Base-by-base conservation (phyloP, 352 stramenopile species). In the Pythium dissotocum region DNA sequence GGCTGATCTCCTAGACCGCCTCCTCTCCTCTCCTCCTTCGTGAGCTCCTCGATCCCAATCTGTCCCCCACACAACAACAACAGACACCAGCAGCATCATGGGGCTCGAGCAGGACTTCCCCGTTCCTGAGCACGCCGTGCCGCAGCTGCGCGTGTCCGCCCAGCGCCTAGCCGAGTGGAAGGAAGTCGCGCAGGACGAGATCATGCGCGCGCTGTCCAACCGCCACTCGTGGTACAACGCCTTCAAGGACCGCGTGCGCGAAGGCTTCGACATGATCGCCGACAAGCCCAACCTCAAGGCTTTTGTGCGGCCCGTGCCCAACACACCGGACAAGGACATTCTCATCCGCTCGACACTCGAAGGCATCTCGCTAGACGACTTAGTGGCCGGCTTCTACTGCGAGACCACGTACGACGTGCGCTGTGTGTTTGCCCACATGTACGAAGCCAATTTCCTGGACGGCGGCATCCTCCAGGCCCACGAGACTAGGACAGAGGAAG, bases 381-480 rank as follows among this genome's bases (percentile, higher is more conserved):
- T 87, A 26, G 65, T 65, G 13, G 61, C 68, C 6, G 70, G 63
- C 12, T 42, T 82, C 14, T 72, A 80, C 61, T 56, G 65, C 63
- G 72, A 77, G 13, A 75, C 64, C 13, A 77, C 79, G 13, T 78
- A 65, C 58, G 73, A 80, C 18, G 68, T 72, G 57, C 76, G 76
- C 28, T 71, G 53, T n/a, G 51, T 66, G 26, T 71, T 67, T 36
- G 76, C 72, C 18, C 71, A 81, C 26, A 30, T 85, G 42, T 82
- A 82, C 61, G 70, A 79, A 48, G 61, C 66, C 38, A 46, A 73
- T 21, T 83, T 85, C 52, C 59, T 87, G 36, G 78, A 82, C 65
- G 76, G 64, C 21, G 78, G 33, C 16, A 67, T 85, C 14, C 59
- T 82, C 21, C 73, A 85, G 13, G 69, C 67, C 24, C 63, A 72